Base-by-base conservation (phyloP, 192 early-diverging fungal genomes). In the Rhizophagus prolifer region DNA sequence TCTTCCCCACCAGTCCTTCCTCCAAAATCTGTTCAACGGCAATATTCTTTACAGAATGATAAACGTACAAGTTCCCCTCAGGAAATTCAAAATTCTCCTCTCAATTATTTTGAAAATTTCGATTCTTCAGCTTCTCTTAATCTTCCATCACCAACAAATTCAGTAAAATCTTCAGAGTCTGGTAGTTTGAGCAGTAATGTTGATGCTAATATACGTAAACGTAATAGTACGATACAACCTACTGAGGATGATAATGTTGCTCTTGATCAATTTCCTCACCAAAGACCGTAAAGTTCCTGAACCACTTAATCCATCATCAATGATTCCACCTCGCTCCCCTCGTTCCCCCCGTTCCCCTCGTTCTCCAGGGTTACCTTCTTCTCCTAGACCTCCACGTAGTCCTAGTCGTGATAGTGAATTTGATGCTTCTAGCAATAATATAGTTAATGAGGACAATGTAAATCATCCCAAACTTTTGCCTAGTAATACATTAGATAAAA, bases 111-210 rank as follows among this genome's bases (percentile, higher is more conserved):
- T 21, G 36, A 69, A 64, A 64, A 64, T 64, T 64, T n/a, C 26
- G 31, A 67, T 23, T 41, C 65, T 25, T 73, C 71, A 19, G 30
- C 21, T 10, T 6, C 9, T 31, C 31, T n/a, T 10, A 26, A 73
- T 46, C 61, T 41, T 46, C 60, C 31, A 14, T 74, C 72, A 64
- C 72, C 72, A 44, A 44, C 72, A 44, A 72, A 9, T 58, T 74
- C 72, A 41, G 28, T 44, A 31, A 74, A 63, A 63, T 74, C 72
- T 44, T 61, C 60, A 38, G 60, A 38, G 6, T 74, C 72, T 44
- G 31, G 14, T 23, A 63, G 60, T 46, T 19, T 36, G 3, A 4
- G 30, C 23, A 72, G 54, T 31, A 63, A 23, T 62, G 60, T 19
- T n/a, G 41, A 26, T 60, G 4, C 8, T 26, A 54, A 9, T 72